These are phyloP conservation scores for Ascochyta viciae-villosae DNA, from an alignment of 2,329 filamentous ascomycete genomes.

Conservation along the genomic window DNA sequence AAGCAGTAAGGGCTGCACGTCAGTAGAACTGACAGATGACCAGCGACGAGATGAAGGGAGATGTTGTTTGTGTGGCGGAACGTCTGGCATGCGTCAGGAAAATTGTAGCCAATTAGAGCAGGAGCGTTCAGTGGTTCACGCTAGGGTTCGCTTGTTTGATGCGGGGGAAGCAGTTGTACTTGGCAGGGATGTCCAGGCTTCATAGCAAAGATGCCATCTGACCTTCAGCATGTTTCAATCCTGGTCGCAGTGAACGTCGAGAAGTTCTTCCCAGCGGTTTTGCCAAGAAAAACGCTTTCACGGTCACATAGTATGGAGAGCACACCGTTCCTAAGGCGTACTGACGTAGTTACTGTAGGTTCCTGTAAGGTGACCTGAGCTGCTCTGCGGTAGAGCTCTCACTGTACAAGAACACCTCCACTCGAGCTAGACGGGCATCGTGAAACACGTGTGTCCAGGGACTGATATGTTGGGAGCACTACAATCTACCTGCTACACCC, in stretches of 20 bases:
- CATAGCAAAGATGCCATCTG: background rate
- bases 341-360: no score
- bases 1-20: background rate
- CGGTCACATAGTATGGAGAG: no score
- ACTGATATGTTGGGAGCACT: no score
- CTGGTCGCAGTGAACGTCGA: background rate
- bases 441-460: no score
- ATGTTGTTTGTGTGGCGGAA: background rate
- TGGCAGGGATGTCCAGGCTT: background rate
- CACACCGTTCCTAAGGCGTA: no score
- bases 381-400: no score
- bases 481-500: no score
- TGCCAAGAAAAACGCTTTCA: background rate
- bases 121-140: background rate
- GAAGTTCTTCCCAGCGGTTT: background rate
- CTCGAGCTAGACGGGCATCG: no score
- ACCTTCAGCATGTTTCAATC: background rate
- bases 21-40: background rate
- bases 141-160: background rate
- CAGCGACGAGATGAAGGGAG: slow-evolving; percentile 3
- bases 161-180: background rate
- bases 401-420: no score
- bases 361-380: no score
- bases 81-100: background rate
- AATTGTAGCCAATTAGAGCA: slow-evolving; percentile 2